Base-by-base conservation (phyloP, 371 early-diverging fungal genomes). In the Chytridium lagenaria region DNA sequence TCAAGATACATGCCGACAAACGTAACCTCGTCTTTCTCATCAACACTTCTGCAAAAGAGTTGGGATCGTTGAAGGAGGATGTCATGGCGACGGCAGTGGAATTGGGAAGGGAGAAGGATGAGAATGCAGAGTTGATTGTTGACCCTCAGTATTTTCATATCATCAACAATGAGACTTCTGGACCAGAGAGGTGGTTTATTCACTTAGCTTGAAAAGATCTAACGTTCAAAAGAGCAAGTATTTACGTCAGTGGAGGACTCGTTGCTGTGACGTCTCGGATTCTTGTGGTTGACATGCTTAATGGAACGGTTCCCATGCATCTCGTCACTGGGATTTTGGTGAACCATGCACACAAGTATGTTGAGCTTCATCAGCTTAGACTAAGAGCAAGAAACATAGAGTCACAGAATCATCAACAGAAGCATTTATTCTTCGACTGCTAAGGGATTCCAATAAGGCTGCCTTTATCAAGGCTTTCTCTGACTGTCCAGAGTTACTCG, bases 381-480 rank as follows among this genome's bases (percentile, higher is more conserved):
- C 30, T 26, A 5, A 26, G 1, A 19, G 52, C 57, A 1, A 15
- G 10, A 12, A 26, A 16, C 51, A 10, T 75, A 92, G 93, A 40
- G 87, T 98, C 7, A 85, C 86, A 0, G 91, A 90, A 0, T 86
- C 91, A 39, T 93, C 95, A 0, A 92, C 89, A 69, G 96, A 96
- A 79, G 92, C 95, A 1, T 93, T 96, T 73, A 92, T 96, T 38
- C 79, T 98, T 23, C 84, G 94, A 5, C 79, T 97, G 12, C 90
- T 88, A 71, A 87, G 95, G 15, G 87, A 92, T 66, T 82, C 88
- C 22, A 98, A 97, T 78, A 83, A 90, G 78, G 86, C 85, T 59
- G 95, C 93, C 0, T 98, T 97, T 70, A 92, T 98, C 76, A 95
- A 97, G 73, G 98, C 97, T 0, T 91, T 98, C 59, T 92, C 94